Evolutionary conservation across 2,329 filamentous ascomycete species (phyloP).

Genomic region (Didymella glomerata): DNA sequence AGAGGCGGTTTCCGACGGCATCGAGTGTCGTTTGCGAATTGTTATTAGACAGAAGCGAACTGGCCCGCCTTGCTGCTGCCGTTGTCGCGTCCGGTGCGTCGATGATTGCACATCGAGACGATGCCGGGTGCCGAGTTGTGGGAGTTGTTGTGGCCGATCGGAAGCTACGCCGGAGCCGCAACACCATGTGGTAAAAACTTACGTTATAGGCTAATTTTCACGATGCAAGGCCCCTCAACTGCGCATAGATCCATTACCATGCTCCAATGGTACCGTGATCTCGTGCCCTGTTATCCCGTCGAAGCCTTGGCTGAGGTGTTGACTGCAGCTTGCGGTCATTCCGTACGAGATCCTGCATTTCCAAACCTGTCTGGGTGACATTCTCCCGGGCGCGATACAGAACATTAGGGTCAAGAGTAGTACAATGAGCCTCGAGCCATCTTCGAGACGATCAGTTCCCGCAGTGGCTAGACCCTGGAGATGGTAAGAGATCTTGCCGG

Average conservation of each 20-base stretch:
- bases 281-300: not conserved
- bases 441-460: not conserved
- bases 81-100: not conserved
- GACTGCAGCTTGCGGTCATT: not conserved
- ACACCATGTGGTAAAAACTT: conserved; percentile 3
- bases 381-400: not conserved
- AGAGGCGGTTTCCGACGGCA: not conserved
- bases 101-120: not conserved
- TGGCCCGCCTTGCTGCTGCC: not conserved
- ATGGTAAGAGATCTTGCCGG: not conserved
- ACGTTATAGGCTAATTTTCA: conserved; percentile 5
- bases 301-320: not conserved
- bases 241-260: not conserved
- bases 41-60: not conserved
- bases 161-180: conserved; percentile 6
- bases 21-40: not conserved
- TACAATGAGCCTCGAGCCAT: not conserved
- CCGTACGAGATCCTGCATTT: not conserved
- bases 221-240: conserved; percentile 4
- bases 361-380: not conserved
- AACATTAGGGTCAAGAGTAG: not conserved
- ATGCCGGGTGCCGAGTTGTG: not conserved
- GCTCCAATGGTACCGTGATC: conserved; percentile 6
- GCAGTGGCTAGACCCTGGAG: not conserved
- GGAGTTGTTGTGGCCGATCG: not conserved